Conservation (phyloP, 805 yeast genomes). For the Candida koratica region DNA sequence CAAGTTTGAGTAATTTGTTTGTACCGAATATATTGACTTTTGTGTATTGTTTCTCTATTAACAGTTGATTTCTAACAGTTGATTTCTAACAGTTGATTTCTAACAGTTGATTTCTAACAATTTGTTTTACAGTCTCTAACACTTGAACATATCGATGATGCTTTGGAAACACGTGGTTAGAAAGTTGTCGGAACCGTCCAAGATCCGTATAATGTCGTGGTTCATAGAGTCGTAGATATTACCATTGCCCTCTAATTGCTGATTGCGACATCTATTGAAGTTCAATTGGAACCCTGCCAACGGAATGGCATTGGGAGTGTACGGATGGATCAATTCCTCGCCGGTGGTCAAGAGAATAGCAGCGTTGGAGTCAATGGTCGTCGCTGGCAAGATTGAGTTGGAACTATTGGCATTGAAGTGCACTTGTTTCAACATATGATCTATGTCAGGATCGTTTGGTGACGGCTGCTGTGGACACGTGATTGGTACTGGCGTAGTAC, state of each 20-base stretch:
- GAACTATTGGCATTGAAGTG: constrained; percentile 9
- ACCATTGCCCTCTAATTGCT: constrained; percentile 6
- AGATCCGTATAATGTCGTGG: constrained; percentile 10
- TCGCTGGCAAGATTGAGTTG: constrained; percentile 6
- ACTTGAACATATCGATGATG: constrained; percentile 17
- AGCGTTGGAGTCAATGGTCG: constrained; percentile 1
- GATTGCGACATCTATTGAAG: not conserved
- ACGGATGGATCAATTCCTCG: not conserved
- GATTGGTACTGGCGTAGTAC: constrained; percentile 1
- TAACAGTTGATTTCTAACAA: too few relatives aligned
- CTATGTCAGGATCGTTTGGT: not conserved
- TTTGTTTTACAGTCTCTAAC: too few relatives aligned
- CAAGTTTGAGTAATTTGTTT: too few relatives aligned
- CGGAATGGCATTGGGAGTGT: constrained; percentile 15
- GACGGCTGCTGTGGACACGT: not conserved
- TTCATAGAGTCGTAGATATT: constrained; percentile 12
- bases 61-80: too few relatives aligned
- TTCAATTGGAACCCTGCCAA: constrained; percentile 8
- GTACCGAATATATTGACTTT: too few relatives aligned
- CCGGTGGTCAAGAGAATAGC: not conserved
- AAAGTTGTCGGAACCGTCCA: constrained; percentile 14
- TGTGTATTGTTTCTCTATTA: too few relatives aligned
- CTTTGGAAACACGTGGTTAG: constrained; percentile 15
- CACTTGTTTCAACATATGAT: constrained; percentile 1
- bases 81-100: too few relatives aligned